Evolutionary conservation across 139 green algal genomes (phyloP), one percentile per base, ranked within the genome.

Genomic region (Prasinococcaceae sp.): DNA sequence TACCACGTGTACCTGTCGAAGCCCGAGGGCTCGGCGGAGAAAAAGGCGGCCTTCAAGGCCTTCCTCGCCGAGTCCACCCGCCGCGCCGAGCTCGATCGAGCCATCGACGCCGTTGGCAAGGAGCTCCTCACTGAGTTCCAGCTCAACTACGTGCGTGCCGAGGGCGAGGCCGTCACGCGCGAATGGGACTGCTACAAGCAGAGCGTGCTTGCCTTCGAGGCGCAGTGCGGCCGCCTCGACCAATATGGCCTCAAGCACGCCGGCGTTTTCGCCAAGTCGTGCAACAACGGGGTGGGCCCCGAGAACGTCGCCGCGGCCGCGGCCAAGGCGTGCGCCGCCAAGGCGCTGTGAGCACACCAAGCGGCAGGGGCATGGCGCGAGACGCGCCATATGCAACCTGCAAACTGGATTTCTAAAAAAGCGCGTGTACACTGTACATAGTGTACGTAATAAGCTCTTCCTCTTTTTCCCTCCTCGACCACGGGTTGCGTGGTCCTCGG

Each of bases 201-300:
- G 30, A 83, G 86, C 75, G 63, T 93, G 46, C 46, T 38, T 16
- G 70, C 68, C 0, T 92, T 77, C 78, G 53, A 71, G 46, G 42
- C 23, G 0, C 23, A 19, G 1, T 90, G 75, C 50, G 78, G 76
- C 10, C 41, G 45, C 24, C 60, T 90, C 62, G 71, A 78, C 49
- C 68, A 93, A 58, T 94, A 94, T 35, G 73, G 69, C 33, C 90
- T 93, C 79, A 65, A 80, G 47, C 70, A 93, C 72, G 77, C 73
- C 0, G 66, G 82, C 23, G 30, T 77, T 6, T 76, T 93, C 52
- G 77, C 80, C 30, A 92, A 92, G 16, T 20, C n/a, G 39, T 46
- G 16, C 39, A 23, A 46, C 29, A 9, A 10, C n/a, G 46, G n/a
- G n/a, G 16, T 25, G 39, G 39, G 14, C 16, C 8, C 39, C 14